Percentiles rank a stretch among this genome's conserved stretches.
phyloP scores from a whole-genome alignment of 2,329 filamentous ascomycete species.

The Myotisia sp. region DNA sequence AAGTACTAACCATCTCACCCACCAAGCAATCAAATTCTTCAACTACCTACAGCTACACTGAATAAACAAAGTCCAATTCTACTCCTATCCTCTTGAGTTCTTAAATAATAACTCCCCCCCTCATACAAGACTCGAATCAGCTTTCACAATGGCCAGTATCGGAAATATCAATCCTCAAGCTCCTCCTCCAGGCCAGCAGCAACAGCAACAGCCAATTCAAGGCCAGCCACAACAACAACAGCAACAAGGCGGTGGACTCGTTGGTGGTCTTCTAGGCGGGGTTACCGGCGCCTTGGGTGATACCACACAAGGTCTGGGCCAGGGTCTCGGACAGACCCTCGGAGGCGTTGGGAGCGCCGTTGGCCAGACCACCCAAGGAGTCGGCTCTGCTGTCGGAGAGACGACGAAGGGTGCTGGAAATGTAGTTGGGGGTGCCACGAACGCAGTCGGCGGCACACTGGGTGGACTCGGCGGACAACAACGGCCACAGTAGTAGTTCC shows the following conservation, averaged over 20 bases:
- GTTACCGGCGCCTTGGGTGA: slow-evolving; percentile 7
- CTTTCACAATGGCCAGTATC: too few species aligned
- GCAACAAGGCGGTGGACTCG: background rate
- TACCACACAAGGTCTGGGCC: slow-evolving; percentile 8
- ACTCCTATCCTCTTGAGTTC: too few species aligned
- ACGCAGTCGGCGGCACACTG: slow-evolving; percentile 6
- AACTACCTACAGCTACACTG: too few species aligned
- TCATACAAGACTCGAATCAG: too few species aligned
- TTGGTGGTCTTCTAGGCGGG: slow-evolving; percentile 5
- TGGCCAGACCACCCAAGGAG: slow-evolving; percentile 6
- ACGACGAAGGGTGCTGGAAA: slow-evolving; percentile 8
- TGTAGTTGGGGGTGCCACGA: slow-evolving; percentile 6
- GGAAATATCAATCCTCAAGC: too few species aligned
- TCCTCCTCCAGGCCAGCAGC: too few species aligned
- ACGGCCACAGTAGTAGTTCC: background rate
- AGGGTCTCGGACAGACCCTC: slow-evolving; percentile 6
- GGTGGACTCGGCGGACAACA: slow-evolving; percentile 5
- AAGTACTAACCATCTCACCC: too few species aligned
- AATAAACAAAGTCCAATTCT: too few species aligned
- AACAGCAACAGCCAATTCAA: background rate
- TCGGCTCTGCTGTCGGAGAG: slow-evolving; percentile 8
- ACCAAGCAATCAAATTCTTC: too few species aligned
- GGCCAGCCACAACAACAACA: slow-evolving; percentile 2
- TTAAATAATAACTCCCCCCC: too few species aligned
- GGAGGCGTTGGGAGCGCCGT: slow-evolving; percentile 7